Evolutionary conservation across 164 flowering plant species (phyloP), one percentile per base, ranked within the genome.

Genomic region (Vitis amurensis): DNA sequence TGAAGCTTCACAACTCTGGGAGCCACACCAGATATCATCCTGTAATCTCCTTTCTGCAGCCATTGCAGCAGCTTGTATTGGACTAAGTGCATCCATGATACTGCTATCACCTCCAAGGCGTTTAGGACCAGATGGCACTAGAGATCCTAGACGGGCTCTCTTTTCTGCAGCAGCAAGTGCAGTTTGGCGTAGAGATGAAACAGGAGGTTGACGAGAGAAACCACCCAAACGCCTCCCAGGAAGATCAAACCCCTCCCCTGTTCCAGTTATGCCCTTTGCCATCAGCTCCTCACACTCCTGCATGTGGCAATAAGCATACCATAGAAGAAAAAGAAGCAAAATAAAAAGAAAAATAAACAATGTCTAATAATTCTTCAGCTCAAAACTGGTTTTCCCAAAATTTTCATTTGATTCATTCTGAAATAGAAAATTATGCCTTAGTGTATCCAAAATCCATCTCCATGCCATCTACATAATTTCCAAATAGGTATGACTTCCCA

Each of bases 41-140:
- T 83, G 95, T 53, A 89, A 63, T 78, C 99, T 84, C 80, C 98
- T 86, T 75, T 93, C 98, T 48, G 99, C 99, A 77, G 99, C 99
- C 99, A 96, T 93, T 64, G 97, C 99, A 75, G 99, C 99, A 74
- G 99, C 99, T 84, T 96, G 97, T 11, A 87, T 76, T 55, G 99
- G 99, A 82, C 87, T 91, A n/a, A 96, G 92, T 68, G 93, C 88
- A 66, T 11, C 76, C 98, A 84, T 96, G 55, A 93, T 86, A 69
- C 66, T 60, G 64, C 69, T 86, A 75, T 96, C 98, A 64, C 98
- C 99, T 69, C 98, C 99, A 72, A 96, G 89, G 44, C 92, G 93
- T 47, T 78, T 85, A 49, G 99, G 91, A 50, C 98, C 97, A 75
- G 91, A 86, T 51, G 97, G 97, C 11, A 91, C 80, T 48, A 95